phyloP scores from a whole-genome alignment of 2,329 filamentous ascomycete genomes.

The Alternaria angustiovoidea region DNA sequence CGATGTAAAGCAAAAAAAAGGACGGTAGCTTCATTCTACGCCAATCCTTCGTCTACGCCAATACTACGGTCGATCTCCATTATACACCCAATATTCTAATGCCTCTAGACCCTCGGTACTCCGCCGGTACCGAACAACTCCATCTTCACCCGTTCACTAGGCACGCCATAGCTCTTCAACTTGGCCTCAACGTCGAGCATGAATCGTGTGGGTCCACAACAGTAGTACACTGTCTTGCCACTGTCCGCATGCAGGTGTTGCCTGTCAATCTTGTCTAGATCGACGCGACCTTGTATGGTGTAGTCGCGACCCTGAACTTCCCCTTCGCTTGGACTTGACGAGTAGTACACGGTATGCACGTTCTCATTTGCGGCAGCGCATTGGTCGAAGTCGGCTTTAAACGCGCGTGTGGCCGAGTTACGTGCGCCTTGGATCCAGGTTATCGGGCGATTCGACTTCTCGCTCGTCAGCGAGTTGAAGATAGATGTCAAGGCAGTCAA shows the following conservation, averaged over 20 bases:
- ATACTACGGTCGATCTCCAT: not conserved
- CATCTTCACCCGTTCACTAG: constrained; percentile 66
- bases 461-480: constrained; percentile 61
- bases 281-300: constrained; percentile 65
- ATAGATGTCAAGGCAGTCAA: constrained; percentile 73
- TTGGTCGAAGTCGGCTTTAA: constrained; percentile 59
- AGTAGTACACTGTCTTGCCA: constrained; percentile 68
- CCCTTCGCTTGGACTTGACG: constrained; percentile 58
- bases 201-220: constrained; percentile 75
- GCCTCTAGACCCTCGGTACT: constrained; percentile 38
- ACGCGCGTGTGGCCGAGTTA: constrained; percentile 62
- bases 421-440: constrained; percentile 71
- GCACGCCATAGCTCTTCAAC: constrained; percentile 65
- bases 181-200: constrained; percentile 68
- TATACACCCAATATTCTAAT: constrained; percentile 16
- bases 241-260: constrained; percentile 66
- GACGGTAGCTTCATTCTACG: not conserved
- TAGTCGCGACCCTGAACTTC: constrained; percentile 64
- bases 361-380: constrained; percentile 57
- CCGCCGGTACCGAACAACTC: constrained; percentile 67
- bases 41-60: not conserved
- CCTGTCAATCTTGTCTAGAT: constrained; percentile 64
- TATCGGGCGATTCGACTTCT: constrained; percentile 56
- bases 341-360: constrained; percentile 66
- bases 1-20: constrained; percentile 6